Evolutionary conservation across 148 eudicot species (phyloP), one percentile per base, ranked within the genome.

Genomic region (Camellia granthamiana): DNA sequence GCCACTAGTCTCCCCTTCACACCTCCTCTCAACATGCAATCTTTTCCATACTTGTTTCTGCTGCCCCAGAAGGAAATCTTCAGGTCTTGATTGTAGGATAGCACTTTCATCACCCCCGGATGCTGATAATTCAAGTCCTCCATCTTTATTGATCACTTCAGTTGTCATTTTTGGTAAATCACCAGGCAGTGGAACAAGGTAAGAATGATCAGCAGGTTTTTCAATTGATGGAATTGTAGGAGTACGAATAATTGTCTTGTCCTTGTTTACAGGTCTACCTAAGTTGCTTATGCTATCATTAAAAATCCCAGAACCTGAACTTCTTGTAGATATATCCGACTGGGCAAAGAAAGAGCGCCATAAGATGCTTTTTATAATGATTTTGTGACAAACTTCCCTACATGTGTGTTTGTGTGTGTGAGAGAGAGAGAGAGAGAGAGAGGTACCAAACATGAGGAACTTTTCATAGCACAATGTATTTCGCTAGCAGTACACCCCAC

Each of bases 391-490:
- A 70, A 23, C 38, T 18, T 5, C 9, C 21, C 5, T 65, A 1
- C 3, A 6, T 30, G 59, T 21, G 77, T 42, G 62, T 2, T 18
- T 6, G 74, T 9, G 19, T 63, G 61, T 21, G 70, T 44, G 54
- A 77, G 61, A 52, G 62, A 64, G 72, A 65, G 69, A 51, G 46
- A 64, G 80, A 81, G 77, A 80, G 68, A 79, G 84, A 83, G 56
- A 38, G 61, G 43, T 84, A 90, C 97, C 93, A 84, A 54, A 59
- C 88, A 88, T n/a, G 83, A 56, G 64, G 85, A 80, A 65, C 78
- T 61, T 71, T 81, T 91, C 62, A 77, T 78, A 74, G 81, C 54
- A 85, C 67, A 76, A 43, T 69, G 80, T n/a, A 74, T 46, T 16
- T 79, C 76, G 73, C 79, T 79, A 76, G 71, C 79, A 67, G 74